phyloP scores from a whole-genome alignment of 129 eudicot genomes.

The Chrysanthemum seticuspe region DNA sequence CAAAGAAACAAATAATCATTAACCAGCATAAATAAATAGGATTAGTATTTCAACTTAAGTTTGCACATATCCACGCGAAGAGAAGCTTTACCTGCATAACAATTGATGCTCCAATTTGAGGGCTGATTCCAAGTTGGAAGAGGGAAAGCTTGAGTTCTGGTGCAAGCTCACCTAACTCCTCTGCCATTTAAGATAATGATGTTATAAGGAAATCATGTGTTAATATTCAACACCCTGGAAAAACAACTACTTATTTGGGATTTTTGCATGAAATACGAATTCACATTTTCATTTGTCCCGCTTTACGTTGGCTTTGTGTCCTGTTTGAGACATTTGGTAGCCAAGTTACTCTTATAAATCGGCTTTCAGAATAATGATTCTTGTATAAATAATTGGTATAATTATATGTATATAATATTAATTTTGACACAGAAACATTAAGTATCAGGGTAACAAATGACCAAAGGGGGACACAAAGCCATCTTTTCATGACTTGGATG shows the following conservation, averaged over 20 bases:
- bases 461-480: no score
- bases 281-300: background rate
- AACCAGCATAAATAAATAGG: background rate
- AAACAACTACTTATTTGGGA: no score
- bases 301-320: background rate
- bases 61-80: background rate
- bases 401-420: no score
- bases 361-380: no score
- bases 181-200: conserved; percentile 42
- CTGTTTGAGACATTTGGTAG: no score
- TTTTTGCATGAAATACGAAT: background rate
- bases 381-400: no score
- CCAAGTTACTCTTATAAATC: no score
- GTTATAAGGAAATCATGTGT: background rate
- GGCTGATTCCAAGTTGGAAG: conserved; percentile 97
- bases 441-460: no score
- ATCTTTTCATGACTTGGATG: no score
- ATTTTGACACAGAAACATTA: no score
- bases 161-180: conserved; percentile 80
- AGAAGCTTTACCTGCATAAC: conserved; percentile 79
- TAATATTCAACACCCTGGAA: background rate
- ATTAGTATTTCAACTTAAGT: background rate
- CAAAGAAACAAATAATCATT: background rate
- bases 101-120: conserved; percentile 93
- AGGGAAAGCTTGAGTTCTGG: conserved; percentile 91